These are phyloP conservation scores for Epichloe sylvatica DNA, from an alignment of 2,329 filamentous ascomycete genomes.

Conservation along the genomic window DNA sequence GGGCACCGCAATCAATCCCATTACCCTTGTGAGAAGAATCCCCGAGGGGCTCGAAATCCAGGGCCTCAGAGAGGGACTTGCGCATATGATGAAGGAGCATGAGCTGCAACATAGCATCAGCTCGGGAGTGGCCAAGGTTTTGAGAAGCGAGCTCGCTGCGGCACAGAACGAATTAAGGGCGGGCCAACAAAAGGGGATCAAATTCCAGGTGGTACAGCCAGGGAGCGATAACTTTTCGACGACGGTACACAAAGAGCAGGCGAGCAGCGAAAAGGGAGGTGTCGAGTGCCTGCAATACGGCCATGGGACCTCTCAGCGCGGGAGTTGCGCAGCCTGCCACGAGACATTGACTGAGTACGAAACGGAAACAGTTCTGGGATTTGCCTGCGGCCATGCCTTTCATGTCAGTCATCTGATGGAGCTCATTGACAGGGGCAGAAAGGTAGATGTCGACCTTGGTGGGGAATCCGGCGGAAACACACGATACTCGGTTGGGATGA, in stretches of 20 bases:
- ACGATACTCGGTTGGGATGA: constrained; percentile 61
- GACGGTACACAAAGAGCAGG: constrained; percentile 10
- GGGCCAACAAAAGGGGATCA: constrained; percentile 73
- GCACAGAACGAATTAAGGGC: constrained; percentile 69
- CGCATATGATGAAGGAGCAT: constrained; percentile 86
- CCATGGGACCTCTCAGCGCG: constrained; percentile 27
- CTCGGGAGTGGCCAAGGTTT: constrained; percentile 72
- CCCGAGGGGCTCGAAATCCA: constrained; percentile 88
- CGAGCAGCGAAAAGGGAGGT: constrained; percentile 10
- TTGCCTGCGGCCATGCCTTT: constrained; percentile 71
- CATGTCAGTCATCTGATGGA: constrained; percentile 60
- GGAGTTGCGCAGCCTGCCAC: constrained; percentile 45
- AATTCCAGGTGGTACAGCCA: constrained; percentile 59
- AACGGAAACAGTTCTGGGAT: constrained; percentile 61
- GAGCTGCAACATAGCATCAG: constrained; percentile 91
- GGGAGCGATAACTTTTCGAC: constrained; percentile 24
- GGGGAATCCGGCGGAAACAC: constrained; percentile 27
- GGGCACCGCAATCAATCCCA: constrained; percentile 84
- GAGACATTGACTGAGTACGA: constrained; percentile 47
- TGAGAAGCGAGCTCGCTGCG: constrained; percentile 72
- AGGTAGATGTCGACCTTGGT: constrained; percentile 32
- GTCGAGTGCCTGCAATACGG: constrained; percentile 10
- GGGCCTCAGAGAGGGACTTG: constrained; percentile 74
- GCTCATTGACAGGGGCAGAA: constrained; percentile 31
- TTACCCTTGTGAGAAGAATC: constrained; percentile 77